A percentile compares a stretch with the other conserved stretches of the same genome.
phyloP scores from a whole-genome alignment of 768 basidiomycete genomes.

The Lactifluus subvellereus region DNA sequence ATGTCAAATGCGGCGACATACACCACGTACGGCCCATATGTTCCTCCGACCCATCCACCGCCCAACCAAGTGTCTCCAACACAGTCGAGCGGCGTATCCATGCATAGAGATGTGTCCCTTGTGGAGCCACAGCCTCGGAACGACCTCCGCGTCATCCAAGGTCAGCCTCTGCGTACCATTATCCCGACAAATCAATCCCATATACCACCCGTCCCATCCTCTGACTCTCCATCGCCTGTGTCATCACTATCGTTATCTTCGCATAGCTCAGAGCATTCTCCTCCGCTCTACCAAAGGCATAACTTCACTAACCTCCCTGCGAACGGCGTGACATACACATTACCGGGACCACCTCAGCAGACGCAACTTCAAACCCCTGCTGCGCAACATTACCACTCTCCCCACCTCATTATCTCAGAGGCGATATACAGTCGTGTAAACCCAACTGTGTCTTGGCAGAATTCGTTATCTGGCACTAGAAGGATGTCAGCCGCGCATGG shows the following conservation, averaged over 20 bases:
- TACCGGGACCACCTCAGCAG: conserved; percentile 7
- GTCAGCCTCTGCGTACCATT: not conserved
- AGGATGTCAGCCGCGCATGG: conserved; percentile 4
- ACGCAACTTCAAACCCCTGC: conserved; percentile 1
- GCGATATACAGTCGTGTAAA: conserved; percentile 3
- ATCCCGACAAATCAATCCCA: conserved; percentile 1
- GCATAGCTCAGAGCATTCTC: conserved; percentile 21
- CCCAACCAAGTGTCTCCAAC: conserved; percentile 6
- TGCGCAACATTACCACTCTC: conserved; percentile 5
- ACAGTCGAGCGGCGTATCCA: conserved; percentile 3
- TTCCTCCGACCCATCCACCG: conserved; percentile 23
- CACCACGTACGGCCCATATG: conserved; percentile 15
- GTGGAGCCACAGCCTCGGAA: conserved; percentile 11
- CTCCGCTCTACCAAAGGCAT: conserved; percentile 16
- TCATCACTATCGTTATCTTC: conserved; percentile 22
- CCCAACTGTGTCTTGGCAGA: conserved; percentile 12
- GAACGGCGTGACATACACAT: conserved; percentile 7
- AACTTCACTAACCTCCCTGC: not conserved
- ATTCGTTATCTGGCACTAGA: conserved; percentile 1
- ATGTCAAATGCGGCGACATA: conserved; percentile 13
- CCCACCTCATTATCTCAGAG: not conserved
- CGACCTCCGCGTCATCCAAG: not conserved
- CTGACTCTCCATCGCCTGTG: conserved; percentile 23
- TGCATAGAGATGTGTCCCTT: conserved; percentile 7
- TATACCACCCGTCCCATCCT: conserved; percentile 6